Conservation (phyloP, 164 flowering plant genomes). For the Chloranthus sessilifolius region DNA sequence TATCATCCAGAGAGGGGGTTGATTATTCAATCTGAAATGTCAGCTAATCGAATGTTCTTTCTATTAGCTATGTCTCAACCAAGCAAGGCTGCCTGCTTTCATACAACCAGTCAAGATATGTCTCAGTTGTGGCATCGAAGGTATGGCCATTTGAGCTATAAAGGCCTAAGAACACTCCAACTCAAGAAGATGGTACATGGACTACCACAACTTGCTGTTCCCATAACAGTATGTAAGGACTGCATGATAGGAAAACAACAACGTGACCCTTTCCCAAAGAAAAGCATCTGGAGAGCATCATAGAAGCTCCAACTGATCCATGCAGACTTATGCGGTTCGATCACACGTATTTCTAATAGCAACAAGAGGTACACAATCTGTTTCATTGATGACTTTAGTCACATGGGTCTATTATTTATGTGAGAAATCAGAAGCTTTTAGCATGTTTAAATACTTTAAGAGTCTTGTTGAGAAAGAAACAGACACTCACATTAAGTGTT, state of each 20-base stretch:
- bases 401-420: slow-evolving; percentile 2
- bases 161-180: neutral
- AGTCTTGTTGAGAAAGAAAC: too few species aligned
- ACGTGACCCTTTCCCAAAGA: neutral
- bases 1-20: neutral
- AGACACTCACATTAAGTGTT: too few species aligned
- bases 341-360: neutral
- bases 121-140: neutral
- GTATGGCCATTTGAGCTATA: neutral
- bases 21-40: neutral
- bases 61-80: neutral
- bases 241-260: slow-evolving; percentile 5
- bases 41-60: neutral
- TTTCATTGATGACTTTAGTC: neutral
- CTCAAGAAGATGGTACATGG: neutral
- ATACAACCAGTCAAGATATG: neutral
- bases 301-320: neutral
- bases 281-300: neutral
- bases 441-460: too few species aligned
- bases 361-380: neutral
- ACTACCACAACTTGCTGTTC: neutral
- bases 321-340: neutral
- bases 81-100: neutral
- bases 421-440: too few species aligned
- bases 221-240: neutral